Evolutionary conservation across 306 rosid species (phyloP), one percentile per base, ranked within the genome.

Genomic region (Parietaria judaica): DNA sequence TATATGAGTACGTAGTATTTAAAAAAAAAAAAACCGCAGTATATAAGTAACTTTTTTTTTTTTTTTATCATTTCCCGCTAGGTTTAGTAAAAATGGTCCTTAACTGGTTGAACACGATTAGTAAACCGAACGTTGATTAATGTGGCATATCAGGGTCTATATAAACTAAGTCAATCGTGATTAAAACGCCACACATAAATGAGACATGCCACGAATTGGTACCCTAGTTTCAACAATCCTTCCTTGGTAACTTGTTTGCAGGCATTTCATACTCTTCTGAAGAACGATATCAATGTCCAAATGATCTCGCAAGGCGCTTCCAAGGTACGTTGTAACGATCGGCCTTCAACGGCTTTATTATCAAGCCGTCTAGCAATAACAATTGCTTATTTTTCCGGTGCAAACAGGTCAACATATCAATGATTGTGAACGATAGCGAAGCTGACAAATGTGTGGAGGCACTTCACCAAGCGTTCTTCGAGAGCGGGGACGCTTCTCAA

Each of bases 231-330:
- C 60, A 35, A 6, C 1, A 37, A 53, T 58, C 36, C 46, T 8
- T 60, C 71, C 56, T 44, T n/a, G 66, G 58, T 64, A 52, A 16
- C 15, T 47, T 9, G 36, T 3, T 78, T 73, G 71, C 79, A 90
- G 97, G 90, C 84, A 54, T 90, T 90, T 71, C 73, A 39, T 41
- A 94, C 85, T 76, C 90, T 90, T 69, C 90, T 83, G 58, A 74
- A 80, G 56, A 86, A 70, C 69, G 85, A 84, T 41, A 81, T 87
- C 78, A 87, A 84, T 69, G 97, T 90, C 76, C 97, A 90, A 80
- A 90, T 90, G 97, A 90, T 90, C 74, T 90, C 97, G 59, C 95
- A 87, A 74, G 97, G 95, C 63, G 95, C 95, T 56, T 87, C 95
- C 56, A 90, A 90, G 97, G 97, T 87, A 66, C 3, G 61, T 13